A percentile compares a stretch with the other conserved stretches of the same genome.
phyloP scores from a whole-genome alignment of 73 alveolate species.

The Paramecium octaurelia region DNA sequence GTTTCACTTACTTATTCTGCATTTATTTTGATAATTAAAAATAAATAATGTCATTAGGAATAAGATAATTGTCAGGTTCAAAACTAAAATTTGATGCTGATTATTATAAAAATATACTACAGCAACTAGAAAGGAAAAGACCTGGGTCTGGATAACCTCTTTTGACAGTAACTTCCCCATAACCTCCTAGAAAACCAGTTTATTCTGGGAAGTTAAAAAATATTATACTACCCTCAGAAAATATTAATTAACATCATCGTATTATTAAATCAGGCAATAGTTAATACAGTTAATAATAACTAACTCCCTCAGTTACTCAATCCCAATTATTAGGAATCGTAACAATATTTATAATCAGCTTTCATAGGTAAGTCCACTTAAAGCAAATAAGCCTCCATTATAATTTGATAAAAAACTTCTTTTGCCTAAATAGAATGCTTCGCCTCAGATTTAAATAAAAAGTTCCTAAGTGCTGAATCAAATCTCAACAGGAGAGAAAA shows the following conservation, averaged over 20 bases:
- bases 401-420: not conserved
- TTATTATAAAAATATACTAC: not conserved
- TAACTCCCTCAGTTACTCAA: not conserved
- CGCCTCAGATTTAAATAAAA: not conserved
- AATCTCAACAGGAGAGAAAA: not conserved
- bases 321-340: not conserved
- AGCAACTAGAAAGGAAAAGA: not conserved
- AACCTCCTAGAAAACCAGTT: conserved; percentile 8
- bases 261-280: not conserved
- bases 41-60: not conserved
- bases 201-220: not conserved
- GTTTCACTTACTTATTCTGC: conserved; percentile 27
- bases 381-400: not conserved
- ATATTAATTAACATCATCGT: not conserved
- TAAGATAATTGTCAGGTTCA: conserved; percentile 18
- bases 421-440: not conserved
- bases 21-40: conserved; percentile 58
- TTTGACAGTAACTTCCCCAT: not conserved
- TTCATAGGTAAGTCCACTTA: not conserved
- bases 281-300: not conserved
- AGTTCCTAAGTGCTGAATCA: not conserved
- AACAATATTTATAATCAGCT: not conserved
- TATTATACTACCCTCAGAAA: not conserved
- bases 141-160: conserved; percentile 43
- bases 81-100: not conserved